Base-by-base conservation (phyloP, 2,329 filamentous ascomycete species). In the Akanthomyces muscarius region DNA sequence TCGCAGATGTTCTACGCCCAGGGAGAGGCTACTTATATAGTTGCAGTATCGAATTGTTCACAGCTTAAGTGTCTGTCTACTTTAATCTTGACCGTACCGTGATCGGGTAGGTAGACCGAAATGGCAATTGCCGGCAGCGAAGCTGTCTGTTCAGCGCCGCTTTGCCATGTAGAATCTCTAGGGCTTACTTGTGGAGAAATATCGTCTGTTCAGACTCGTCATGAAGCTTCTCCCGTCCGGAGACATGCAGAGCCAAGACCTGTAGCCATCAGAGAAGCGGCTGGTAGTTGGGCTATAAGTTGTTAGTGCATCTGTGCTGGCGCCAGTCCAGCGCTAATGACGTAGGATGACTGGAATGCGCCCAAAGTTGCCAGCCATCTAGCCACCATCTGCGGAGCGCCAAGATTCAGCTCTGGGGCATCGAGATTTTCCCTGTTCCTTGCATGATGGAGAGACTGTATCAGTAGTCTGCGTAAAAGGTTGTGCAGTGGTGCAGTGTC, bases 221-320 rank as follows among this genome's bases (percentile, higher is more conserved):
- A 60, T 52, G 44, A 41, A 36, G 28, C 28, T 56, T 30, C n/a
- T 30, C 13, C 25, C 23, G 6, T n/a, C 25, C 44, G 50, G 7
- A 48, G 21, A 58, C 38, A 38, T 4, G 14, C 4, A 10, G 10
- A 16, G 54, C 54, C 13, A 36, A 48, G 42, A 48, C 42, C n/a
- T 13, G 1, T 13, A 16, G 16, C 5, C 48, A n/a, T 6, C 14
- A 38, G 23, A 48, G 30, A 38, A 25, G 8, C 13, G 11, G n/a
- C 44, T 4, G 16, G 57, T 44, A 51, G 28, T 51, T 59, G 57
- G 33, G 13, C 47, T 60, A 36, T 3, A 7, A 36, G 33, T 36
- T 36, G 44, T 72, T 91, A 47, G 58, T 47, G 48, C 41, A 21
- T 38, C 36, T 18, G 16, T 51, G 38, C 45, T 52, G 47, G 21